Evolutionary conservation across 2,329 filamentous ascomycete genomes (phyloP), one percentile per base, ranked within the genome.

Genomic region (Cadophora sp.): DNA sequence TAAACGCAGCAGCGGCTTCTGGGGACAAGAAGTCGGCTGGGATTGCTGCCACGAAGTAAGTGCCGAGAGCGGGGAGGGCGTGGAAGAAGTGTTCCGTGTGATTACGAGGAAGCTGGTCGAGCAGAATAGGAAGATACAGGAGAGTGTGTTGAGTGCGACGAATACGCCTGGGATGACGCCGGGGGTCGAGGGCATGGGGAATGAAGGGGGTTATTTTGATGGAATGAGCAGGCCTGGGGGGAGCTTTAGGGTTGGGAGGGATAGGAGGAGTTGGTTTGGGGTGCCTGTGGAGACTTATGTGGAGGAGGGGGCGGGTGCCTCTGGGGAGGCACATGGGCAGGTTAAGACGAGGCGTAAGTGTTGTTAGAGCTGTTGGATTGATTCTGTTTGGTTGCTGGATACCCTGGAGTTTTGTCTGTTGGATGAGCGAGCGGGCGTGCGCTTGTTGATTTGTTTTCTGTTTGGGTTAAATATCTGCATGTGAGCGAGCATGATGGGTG

Each of bases 1-100:
- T 58, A 91, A 91, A 78, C 83, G 89, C 51, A 91, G 88, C 75
- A 91, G 88, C 46, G 91, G 91, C 1, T 93, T 94, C 80, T 97
- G 94, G 94, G 93, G 91, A 26, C 92, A 96, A 79, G 94, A 97
- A 77, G 89, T 94, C 6, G 94, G 94, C 63, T 98, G 95, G 94
- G 94, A 97, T 76, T 97, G 94, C 71, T 98, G 95, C 79, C 96
- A 98, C 80, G 96, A 99, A 82, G 95, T 99, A 77, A 94, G 91
- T 74, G 94, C 95, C 59, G 95, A 97, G 83, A 94, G 91, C 76
- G 94, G 94, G 66, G 94, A 97, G 83, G 95, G 95, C 22, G 94
- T 99, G 22, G 96, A 98, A 75, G 96, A 98, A 80, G 94, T 99
- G 0, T 98, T 98, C 76, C 87, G 95, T 1, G 93, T 97, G 29